Base-by-base conservation (phyloP, 768 basidiomycete species). In the Mycena rebaudengoi region DNA sequence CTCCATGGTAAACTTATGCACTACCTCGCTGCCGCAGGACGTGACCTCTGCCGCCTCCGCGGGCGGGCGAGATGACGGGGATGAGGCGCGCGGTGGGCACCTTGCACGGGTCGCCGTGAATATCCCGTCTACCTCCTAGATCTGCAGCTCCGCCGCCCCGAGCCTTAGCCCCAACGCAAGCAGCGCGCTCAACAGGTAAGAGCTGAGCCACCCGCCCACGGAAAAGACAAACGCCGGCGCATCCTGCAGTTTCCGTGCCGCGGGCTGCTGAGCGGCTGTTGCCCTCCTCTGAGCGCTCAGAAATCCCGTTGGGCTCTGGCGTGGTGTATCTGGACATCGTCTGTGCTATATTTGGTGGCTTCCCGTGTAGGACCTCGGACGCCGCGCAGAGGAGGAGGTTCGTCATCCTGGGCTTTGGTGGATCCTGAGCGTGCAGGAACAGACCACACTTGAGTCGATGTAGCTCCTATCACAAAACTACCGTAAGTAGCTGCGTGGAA, bases 1-100 rank as follows among this genome's bases (percentile, higher is more conserved):
- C 73, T 98, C 96, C 96, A 98, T 98, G 16, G 95, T 96, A 76
- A 98, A 98, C 4, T 96, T 96, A 78, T 99, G 98, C 14, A 99
- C 93, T 58, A 99, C 98, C 76, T 99, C 98, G 67, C 93, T 95
- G 25, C 98, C 98, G 73, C 99, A 99, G 78, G 99, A 99, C 4
- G 98, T 99, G 78, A 99, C 78, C 80, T 99, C 98, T 6, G 96
- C 96, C 0, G 96, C 97, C 76, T 99, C 98, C 69, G 98, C 97
- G 0, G n/a, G n/a, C n/a, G n/a, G 98, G 98, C 0, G 94, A 95
- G 77, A 99, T 98, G 60, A 95, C 86, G 1, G 94, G 88, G 58
- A 99, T 89, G 18, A 99, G 82, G 37, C 98, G 89, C 28, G 98
- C 98, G 1, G 96, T 95, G 41, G 91, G 90, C 6, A 99, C 96